Percentiles rank a stretch among this genome's conserved stretches.
These are phyloP conservation scores for Phytophthora tubulina DNA, from an alignment of 352 stramenopile species.

Conservation along the genomic window DNA sequence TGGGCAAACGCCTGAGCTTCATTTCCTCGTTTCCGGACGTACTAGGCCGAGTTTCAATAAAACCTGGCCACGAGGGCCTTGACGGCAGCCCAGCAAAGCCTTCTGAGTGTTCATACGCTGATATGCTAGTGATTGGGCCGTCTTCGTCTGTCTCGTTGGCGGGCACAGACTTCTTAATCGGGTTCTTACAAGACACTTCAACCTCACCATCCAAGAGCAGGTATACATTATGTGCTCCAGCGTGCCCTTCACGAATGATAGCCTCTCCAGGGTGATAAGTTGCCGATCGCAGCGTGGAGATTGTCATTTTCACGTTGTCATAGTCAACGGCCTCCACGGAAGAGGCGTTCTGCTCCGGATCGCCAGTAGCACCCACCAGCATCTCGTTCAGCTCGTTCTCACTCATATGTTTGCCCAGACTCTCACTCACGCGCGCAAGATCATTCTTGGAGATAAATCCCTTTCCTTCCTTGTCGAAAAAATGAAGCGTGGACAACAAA, in stretches of 20 bases:
- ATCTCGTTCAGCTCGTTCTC: constrained; percentile 87
- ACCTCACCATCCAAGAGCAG: constrained; percentile 81
- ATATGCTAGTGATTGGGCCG: constrained; percentile 33
- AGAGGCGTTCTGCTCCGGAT: constrained; percentile 68
- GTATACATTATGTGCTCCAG: constrained; percentile 79
- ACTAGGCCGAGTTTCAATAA: constrained; percentile 30
- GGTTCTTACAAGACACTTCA: constrained; percentile 82
- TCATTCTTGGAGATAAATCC: constrained; percentile 85
- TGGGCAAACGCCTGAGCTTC: constrained; percentile 66
- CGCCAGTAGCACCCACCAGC: constrained; percentile 78
- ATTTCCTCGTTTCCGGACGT: constrained; percentile 53
- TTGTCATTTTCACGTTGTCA: constrained; percentile 86
- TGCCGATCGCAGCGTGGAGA: constrained; percentile 78
- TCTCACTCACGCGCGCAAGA: constrained; percentile 76
- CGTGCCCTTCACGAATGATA: constrained; percentile 80
- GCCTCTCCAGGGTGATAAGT: constrained; percentile 72
- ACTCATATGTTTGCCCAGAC: constrained; percentile 75
- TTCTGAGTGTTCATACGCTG: constrained; percentile 39
- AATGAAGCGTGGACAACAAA: constrained; percentile 71
- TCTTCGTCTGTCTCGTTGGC: constrained; percentile 24
- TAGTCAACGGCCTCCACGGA: constrained; percentile 72
- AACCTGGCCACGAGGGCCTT: constrained; percentile 36
- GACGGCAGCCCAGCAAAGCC: constrained; percentile 45
- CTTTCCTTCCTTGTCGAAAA: constrained; percentile 84
- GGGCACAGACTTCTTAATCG: constrained; percentile 51